Percentiles rank a stretch among this genome's conserved stretches.
These are phyloP conservation scores for Solanum chmielewskii DNA, from an alignment of 257 asterid genomes.

Conservation along the genomic window DNA sequence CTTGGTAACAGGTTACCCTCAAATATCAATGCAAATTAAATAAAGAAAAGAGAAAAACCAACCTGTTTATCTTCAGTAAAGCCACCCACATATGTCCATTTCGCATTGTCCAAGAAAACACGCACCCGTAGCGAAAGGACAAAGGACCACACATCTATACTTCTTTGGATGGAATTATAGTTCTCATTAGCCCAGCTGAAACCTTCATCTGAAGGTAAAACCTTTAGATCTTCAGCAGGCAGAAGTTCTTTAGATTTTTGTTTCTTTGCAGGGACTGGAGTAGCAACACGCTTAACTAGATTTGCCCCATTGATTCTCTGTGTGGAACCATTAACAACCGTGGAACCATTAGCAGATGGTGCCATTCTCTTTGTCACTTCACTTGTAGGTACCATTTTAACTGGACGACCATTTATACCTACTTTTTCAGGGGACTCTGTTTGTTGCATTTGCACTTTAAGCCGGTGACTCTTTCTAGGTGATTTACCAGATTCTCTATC, in stretches of 20 bases:
- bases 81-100: constrained; percentile 73
- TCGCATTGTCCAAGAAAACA: constrained; percentile 67
- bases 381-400: constrained; percentile 63
- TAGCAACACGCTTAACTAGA: constrained; percentile 37
- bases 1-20: background rate
- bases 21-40: background rate
- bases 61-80: constrained; percentile 89
- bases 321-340: constrained; percentile 23
- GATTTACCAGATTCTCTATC: constrained; percentile 6
- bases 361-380: constrained; percentile 31
- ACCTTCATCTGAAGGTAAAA: constrained; percentile 88
- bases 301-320: constrained; percentile 25
- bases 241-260: constrained; percentile 34
- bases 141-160: constrained; percentile 86
- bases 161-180: constrained; percentile 72
- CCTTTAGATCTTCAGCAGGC: constrained; percentile 58
- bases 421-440: constrained; percentile 35
- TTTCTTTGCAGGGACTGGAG: constrained; percentile 14
- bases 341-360: constrained; percentile 12
- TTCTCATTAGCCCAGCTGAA: constrained; percentile 96
- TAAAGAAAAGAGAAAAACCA: background rate
- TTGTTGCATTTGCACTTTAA: constrained; percentile 42
- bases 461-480: constrained; percentile 12
- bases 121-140: constrained; percentile 79
- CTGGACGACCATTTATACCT: constrained; percentile 50